Conservation (phyloP, 1,284 basidiomycete genomes). For the Rhodotorula sp. region DNA sequence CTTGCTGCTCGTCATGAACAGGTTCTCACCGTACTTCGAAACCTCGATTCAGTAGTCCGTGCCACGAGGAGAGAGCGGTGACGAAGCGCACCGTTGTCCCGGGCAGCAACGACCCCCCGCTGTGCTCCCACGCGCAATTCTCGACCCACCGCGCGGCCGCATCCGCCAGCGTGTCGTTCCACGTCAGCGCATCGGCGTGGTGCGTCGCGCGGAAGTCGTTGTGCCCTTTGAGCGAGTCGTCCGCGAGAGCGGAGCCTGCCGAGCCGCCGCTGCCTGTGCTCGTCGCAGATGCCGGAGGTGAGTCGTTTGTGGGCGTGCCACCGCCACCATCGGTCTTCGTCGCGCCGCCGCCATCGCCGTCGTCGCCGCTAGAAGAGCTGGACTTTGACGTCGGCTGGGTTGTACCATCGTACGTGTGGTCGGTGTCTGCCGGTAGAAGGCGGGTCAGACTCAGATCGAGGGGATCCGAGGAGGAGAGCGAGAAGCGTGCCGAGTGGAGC, state of each 20-base stretch:
- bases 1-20: background rate
- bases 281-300: background rate
- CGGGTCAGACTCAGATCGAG: background rate
- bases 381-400: too few species aligned
- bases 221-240: conserved; percentile 20
- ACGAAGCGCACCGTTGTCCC: background rate
- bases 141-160: conserved; percentile 27
- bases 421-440: background rate
- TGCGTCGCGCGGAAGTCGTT: conserved; percentile 33
- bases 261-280: background rate
- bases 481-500: background rate
- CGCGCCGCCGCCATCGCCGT: too few species aligned
- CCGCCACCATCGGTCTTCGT: too few species aligned
- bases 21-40: conserved; percentile 34
- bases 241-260: background rate
- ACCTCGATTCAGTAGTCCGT: background rate
- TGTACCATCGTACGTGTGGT: background rate
- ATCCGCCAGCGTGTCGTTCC: conserved; percentile 28
- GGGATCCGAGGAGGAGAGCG: background rate
- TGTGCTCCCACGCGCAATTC: conserved; percentile 28
- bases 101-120: background rate
- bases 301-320: background rate
- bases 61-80: background rate
- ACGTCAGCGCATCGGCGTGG: conserved; percentile 16
- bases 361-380: too few species aligned